Evolutionary conservation across 2,329 filamentous ascomycete species (phyloP), one percentile per base, ranked within the genome.

Genomic region (Monilinia polystroma): DNA sequence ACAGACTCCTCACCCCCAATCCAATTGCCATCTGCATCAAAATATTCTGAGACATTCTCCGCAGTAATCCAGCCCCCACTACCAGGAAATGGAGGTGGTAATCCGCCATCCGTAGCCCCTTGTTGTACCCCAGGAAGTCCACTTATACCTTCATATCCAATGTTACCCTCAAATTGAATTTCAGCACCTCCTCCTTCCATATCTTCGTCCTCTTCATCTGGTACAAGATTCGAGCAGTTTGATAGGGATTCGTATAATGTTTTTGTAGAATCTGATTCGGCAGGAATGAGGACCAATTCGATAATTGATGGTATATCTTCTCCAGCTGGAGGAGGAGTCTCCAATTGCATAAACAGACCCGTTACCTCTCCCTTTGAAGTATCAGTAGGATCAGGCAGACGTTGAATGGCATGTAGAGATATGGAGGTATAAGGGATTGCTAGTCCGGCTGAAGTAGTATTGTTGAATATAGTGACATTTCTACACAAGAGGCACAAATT

Each of bases 11-110:
- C 73, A 45, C 68, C 75, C 0, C 81, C 85, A 70, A 90, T 89
- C 85, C 90, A 94, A 75, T 94, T 93, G 3, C 92, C 92, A 11
- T 93, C 84, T 69, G 85, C 87, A 73, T 95, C 91, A 77, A 95
- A 91, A 75, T 87, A 96, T 72, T 96, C 86, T 70, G 90, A 83
- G 76, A 96, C 88, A 73, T 97, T 98, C 66, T 97, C 94, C 11
- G 91, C 90, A 20, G 94, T 98, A 75, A 98, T 93, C 91, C 91
- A 94, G 0, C 90, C 90, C 0, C 85, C 86, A 60, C 90, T 91
- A 1, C 90, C 90, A 0, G 90, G 89, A 77, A 90, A 85, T 0
- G 87, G 85, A 1, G 87, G 86, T n/a, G 87, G 87, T 32, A 89
- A 74, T 2, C 82, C 83, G 0, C 84, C 84, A 66, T 80, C 78